phyloP scores from a whole-genome alignment of 2,329 filamentous ascomycete genomes.

The Trichocomaceae sp. region DNA sequence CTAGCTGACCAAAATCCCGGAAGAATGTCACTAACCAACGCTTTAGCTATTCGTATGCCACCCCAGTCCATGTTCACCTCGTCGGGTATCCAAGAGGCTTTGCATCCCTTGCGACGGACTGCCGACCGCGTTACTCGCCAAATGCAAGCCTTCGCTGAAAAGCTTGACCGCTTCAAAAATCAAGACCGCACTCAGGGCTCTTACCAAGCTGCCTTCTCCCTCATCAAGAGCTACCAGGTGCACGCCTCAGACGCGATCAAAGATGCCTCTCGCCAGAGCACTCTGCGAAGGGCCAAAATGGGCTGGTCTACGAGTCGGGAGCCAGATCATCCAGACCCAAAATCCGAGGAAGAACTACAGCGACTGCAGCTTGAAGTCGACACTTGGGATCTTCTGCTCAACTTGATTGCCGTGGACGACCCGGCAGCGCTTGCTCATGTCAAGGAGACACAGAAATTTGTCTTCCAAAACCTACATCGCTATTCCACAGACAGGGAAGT shows the following conservation, averaged over 20 bases:
- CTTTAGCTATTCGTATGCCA: conserved; percentile 16
- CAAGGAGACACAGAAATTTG: conserved; percentile 34
- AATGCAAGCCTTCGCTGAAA: conserved; percentile 79
- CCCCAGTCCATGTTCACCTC: conserved; percentile 35
- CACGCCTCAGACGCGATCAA: conserved; percentile 48
- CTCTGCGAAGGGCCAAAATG: conserved; percentile 32
- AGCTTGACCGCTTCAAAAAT: conserved; percentile 67
- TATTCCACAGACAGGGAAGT: conserved; percentile 57
- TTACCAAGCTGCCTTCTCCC: conserved; percentile 60
- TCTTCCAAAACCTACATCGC: conserved; percentile 41
- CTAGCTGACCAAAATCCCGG: not conserved
- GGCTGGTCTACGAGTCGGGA: conserved; percentile 24
- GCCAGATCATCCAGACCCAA: conserved; percentile 16
- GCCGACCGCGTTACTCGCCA: conserved; percentile 68
- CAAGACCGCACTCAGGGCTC: conserved; percentile 40
- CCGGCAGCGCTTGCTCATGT: conserved; percentile 37
- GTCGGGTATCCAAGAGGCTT: conserved; percentile 44
- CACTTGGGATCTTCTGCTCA: conserved; percentile 79
- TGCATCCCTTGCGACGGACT: conserved; percentile 57
- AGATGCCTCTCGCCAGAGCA: conserved; percentile 36
- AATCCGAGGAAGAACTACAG: conserved; percentile 34
- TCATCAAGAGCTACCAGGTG: conserved; percentile 59
- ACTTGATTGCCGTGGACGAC: conserved; percentile 66
- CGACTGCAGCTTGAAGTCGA: conserved; percentile 77
- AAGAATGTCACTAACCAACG: not conserved